Evolutionary conservation across 1,139 yeast species (phyloP).

Genomic region (Meyerozyma athensensis): DNA sequence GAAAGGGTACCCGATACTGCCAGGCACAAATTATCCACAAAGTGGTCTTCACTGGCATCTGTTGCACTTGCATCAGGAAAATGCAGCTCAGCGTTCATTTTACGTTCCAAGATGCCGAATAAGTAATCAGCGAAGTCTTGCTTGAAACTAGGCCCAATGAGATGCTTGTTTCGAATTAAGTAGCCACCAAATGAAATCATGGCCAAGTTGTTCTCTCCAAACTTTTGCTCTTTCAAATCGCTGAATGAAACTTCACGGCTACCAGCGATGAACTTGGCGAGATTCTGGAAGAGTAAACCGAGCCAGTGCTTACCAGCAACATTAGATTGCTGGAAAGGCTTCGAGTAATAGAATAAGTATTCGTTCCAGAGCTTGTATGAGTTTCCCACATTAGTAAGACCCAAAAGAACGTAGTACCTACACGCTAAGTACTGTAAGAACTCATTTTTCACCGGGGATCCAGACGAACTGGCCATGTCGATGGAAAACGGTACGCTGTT

Average conservation of each 20-base stretch:
- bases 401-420: slow-evolving; percentile 32
- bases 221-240: slow-evolving; percentile 20
- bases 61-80: slow-evolving; percentile 34
- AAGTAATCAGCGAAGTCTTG: slow-evolving; percentile 28
- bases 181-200: slow-evolving; percentile 27
- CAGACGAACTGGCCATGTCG: slow-evolving; percentile 6
- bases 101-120: slow-evolving; percentile 20
- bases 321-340: slow-evolving; percentile 30
- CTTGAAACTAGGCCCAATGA: slow-evolving; percentile 22
- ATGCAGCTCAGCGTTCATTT: slow-evolving; percentile 15
- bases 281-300: slow-evolving; percentile 25
- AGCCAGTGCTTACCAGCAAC: slow-evolving; percentile 39
- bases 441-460: slow-evolving; percentile 15
- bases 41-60: slow-evolving; percentile 21
- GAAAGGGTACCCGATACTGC: slow-evolving; percentile 23
- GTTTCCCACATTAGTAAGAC: slow-evolving; percentile 20
- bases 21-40: slow-evolving; percentile 32
- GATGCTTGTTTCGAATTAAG: slow-evolving; percentile 22
- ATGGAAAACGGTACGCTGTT: slow-evolving; percentile 9
- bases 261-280: slow-evolving; percentile 21
- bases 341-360: slow-evolving; percentile 22
- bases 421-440: slow-evolving; percentile 33
- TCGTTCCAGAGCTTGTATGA: slow-evolving; percentile 28
- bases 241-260: slow-evolving; percentile 16
- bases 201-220: slow-evolving; percentile 23